Percentiles rank a stretch among this genome's conserved stretches.
These are phyloP conservation scores for Alternaria consortialis DNA, from an alignment of 2,329 filamentous ascomycete species.

Conservation along the genomic window DNA sequence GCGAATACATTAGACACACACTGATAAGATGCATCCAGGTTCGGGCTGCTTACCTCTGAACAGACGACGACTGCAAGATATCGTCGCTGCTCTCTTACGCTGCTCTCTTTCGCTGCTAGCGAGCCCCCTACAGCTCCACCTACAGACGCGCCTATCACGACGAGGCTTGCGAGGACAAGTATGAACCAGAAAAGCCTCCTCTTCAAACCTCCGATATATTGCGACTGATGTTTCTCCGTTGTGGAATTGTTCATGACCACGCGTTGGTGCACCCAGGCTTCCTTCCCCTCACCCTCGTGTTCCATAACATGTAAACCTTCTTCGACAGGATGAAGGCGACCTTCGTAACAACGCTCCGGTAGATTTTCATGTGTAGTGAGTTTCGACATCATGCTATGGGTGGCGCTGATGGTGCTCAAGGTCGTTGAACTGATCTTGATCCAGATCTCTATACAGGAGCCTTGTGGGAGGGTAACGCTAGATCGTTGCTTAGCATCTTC, in stretches of 20 bases:
- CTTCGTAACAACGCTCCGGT: neutral
- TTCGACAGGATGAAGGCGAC: neutral
- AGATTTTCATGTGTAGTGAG: neutral
- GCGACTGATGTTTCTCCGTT: neutral
- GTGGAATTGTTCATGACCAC: neutral
- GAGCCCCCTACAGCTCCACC: slow-evolving; percentile 3
- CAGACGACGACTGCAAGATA: neutral
- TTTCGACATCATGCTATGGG: neutral
- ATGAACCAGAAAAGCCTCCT: neutral
- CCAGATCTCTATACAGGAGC: neutral
- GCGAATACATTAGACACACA: neutral
- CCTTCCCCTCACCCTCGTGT: neutral
- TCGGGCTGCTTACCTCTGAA: neutral
- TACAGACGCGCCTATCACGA: slow-evolving; percentile 5
- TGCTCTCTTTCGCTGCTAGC: neutral
- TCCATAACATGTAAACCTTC: neutral
- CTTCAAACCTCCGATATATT: slow-evolving; percentile 20
- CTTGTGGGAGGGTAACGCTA: neutral
- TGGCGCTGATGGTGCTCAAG: neutral
- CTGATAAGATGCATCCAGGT: neutral
- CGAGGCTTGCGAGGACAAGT: neutral
- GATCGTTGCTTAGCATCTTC: neutral
- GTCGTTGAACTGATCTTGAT: neutral
- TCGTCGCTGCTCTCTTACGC: neutral
- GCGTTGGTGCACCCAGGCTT: neutral